phyloP scores from a whole-genome alignment of 169 alveolate species.

The Plasmodium gaboni region DNA sequence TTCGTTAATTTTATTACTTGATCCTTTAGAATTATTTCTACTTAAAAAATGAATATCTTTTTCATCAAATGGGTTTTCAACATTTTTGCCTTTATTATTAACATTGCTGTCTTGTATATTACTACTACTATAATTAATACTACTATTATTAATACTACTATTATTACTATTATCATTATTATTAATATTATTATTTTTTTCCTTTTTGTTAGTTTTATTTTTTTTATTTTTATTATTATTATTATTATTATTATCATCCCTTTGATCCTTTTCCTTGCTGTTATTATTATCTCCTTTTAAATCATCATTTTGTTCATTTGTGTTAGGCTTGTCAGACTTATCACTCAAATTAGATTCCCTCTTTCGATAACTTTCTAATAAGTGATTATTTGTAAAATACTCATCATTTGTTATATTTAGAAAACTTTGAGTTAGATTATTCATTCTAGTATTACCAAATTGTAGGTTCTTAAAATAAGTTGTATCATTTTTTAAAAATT shows the following conservation, averaged over 20 bases:
- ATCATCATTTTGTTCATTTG: not conserved
- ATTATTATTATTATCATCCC: not conserved
- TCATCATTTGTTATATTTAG: conserved; percentile 30
- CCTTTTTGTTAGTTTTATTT: not conserved
- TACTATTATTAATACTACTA: not conserved
- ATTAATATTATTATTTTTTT: not conserved
- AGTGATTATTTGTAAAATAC: not conserved
- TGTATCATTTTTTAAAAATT: conserved; percentile 56
- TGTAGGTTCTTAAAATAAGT: conserved; percentile 20
- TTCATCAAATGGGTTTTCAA: not conserved
- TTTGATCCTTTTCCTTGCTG: not conserved
- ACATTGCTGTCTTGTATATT: not conserved
- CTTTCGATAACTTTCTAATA: not conserved
- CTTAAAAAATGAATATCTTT: conserved; percentile 7
- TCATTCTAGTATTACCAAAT: conserved; percentile 12
- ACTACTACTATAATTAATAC: not conserved
- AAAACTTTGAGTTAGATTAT: conserved; percentile 49
- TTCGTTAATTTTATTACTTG: conserved; percentile 21
- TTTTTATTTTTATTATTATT: not conserved
- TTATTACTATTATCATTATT: not conserved
- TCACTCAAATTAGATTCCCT: not conserved
- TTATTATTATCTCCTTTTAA: not conserved
- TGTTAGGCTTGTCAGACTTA: no score
- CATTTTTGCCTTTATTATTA: not conserved
- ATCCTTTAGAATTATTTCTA: not conserved